Conservation (phyloP, 768 basidiomycete species). For the Dacryopinax primogenitus region DNA sequence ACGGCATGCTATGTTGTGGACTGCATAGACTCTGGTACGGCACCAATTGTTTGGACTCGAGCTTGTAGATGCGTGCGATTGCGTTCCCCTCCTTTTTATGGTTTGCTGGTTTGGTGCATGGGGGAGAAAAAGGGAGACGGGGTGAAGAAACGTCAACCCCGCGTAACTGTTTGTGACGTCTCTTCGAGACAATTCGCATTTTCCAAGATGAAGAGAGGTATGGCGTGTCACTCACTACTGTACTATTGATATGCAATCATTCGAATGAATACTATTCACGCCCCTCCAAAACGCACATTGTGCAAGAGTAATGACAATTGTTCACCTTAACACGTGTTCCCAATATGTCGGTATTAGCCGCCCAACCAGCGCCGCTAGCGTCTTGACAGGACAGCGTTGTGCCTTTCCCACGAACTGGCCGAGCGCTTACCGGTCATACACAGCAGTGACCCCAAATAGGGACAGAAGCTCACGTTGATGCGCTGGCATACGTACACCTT, state of each 20-base stretch:
- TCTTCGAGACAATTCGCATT: no score
- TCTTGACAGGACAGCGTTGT: no score
- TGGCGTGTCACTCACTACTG: neutral
- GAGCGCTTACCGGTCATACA: no score
- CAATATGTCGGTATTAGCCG: no score
- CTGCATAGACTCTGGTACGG: neutral
- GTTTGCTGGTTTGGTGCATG: neutral
- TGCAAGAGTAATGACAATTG: no score
- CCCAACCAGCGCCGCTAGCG: no score
- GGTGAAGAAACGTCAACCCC: neutral
- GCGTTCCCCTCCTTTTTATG: neutral
- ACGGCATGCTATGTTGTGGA: neutral
- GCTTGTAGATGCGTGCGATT: neutral
- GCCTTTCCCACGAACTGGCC: no score
- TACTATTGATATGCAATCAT: neutral
- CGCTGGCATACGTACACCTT: no score
- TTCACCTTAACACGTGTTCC: no score
- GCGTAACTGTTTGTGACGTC: neutral
- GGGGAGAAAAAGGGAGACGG: neutral
- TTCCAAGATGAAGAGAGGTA: neutral
- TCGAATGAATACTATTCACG: neutral
- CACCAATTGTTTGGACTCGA: neutral
- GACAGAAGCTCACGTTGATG: no score
- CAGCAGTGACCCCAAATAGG: no score
- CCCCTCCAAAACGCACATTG: no score